These are phyloP conservation scores for Leishmania arabica DNA, from an alignment of 208 protist species.

Conservation along the genomic window DNA sequence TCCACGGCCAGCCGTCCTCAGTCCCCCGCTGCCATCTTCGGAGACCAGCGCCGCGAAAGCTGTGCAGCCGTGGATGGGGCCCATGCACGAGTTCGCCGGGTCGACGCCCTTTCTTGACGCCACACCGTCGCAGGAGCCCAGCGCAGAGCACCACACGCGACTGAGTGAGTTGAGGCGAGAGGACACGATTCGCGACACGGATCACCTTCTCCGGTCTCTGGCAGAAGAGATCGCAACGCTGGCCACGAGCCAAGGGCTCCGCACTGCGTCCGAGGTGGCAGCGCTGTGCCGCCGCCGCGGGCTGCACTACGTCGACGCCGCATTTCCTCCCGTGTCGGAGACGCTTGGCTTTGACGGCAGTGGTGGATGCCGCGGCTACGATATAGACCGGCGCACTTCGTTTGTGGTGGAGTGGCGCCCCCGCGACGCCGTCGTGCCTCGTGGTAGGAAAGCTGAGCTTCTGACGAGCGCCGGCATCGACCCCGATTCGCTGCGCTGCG, in stretches of 20 bases:
- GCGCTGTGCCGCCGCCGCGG: conserved; percentile 40
- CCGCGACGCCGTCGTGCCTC: conserved; percentile 16
- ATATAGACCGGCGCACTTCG: conserved; percentile 1
- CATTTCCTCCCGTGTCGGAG: conserved; percentile 51
- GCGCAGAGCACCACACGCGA: not conserved
- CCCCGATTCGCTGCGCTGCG: conserved; percentile 38
- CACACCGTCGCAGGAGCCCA: not conserved
- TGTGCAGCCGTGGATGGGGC: conserved; percentile 20
- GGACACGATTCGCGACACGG: conserved; percentile 29
- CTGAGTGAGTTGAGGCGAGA: conserved; percentile 21
- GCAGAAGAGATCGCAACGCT: conserved; percentile 29
- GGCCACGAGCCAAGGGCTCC: conserved; percentile 14
- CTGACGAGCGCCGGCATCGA: conserved; percentile 39
- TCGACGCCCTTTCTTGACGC: not conserved
- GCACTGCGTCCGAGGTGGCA: conserved; percentile 27
- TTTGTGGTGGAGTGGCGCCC: conserved; percentile 42
- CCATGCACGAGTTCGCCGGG: conserved; percentile 30
- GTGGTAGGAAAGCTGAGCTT: conserved; percentile 12
- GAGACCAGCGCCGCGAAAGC: not conserved
- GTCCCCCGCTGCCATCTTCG: not conserved
- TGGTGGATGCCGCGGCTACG: conserved; percentile 31
- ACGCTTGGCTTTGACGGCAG: conserved; percentile 26
- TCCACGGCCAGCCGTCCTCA: not conserved
- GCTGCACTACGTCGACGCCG: conserved; percentile 55
- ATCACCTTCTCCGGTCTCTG: conserved; percentile 26